Conservation (phyloP, 139 green algal genomes). For the Closterium sp. region DNA sequence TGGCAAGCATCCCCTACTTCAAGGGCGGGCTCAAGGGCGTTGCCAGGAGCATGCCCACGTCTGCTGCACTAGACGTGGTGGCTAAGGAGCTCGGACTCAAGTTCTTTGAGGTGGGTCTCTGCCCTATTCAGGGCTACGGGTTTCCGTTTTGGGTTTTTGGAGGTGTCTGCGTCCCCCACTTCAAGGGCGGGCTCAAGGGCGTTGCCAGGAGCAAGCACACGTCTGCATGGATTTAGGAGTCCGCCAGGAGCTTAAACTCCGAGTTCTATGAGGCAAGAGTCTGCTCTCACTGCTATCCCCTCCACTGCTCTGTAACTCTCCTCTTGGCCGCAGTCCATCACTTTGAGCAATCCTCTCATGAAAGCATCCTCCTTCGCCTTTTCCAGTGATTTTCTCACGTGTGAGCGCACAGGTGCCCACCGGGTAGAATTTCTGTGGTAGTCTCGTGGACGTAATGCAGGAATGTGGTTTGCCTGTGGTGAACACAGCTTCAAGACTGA, state of each 20-base stretch:
- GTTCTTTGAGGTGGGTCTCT: conserved; percentile 79
- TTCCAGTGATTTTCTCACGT: no score
- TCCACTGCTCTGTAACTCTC: no score
- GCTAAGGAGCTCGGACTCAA: conserved; percentile 40
- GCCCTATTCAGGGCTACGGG: no score
- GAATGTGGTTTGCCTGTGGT: no score
- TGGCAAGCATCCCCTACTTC: conserved; percentile 59
- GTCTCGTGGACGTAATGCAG: no score
- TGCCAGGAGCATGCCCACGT: conserved; percentile 58
- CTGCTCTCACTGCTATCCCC: not conserved
- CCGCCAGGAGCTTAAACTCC: conserved; percentile 24
- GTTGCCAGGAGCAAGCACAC: conserved; percentile 58
- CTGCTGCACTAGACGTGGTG: conserved; percentile 53
- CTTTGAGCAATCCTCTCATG: not conserved
- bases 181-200: conserved; percentile 55
- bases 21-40: conserved; percentile 56
- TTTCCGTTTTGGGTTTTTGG: no score
- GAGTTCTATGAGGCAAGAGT: conserved; percentile 72
- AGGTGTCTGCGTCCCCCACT: no score
- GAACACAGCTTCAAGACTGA: no score
- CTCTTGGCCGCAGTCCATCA: no score
- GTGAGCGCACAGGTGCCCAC: no score
- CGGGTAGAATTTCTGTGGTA: no score
- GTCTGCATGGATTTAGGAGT: conserved; percentile 54
- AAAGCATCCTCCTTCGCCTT: no score